These are phyloP conservation scores for Brassica balearica DNA, from an alignment of 441 rosid genomes.

Conservation along the genomic window DNA sequence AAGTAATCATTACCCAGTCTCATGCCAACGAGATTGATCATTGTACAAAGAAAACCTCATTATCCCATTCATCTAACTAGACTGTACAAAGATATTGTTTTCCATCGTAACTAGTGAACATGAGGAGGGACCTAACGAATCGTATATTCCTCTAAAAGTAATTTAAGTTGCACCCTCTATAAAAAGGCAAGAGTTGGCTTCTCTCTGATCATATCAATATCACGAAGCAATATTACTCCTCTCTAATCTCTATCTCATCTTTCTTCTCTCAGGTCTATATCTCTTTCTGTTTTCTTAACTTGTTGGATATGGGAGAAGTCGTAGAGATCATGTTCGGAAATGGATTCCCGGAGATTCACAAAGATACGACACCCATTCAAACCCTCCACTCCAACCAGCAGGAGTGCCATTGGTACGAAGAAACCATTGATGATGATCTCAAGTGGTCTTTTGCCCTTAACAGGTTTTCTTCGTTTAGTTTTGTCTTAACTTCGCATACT, in stretches of 20 bases:
- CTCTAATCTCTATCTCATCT: neutral
- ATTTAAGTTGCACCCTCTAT: conserved; percentile 21
- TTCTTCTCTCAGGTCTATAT: neutral
- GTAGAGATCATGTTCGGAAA: conserved; percentile 60
- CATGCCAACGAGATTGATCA: conserved; percentile 28
- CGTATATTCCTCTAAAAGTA: conserved; percentile 9
- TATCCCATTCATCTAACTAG: conserved; percentile 11
- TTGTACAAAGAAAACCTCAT: neutral
- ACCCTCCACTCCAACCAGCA: conserved; percentile 38
- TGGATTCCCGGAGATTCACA: conserved; percentile 59
- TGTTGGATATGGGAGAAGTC: conserved; percentile 61
- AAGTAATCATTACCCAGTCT: conserved; percentile 29
- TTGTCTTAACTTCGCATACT: neutral
- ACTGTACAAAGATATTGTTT: neutral
- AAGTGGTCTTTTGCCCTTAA: conserved; percentile 95
- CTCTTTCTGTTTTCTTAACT: neutral
- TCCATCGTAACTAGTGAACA: neutral
- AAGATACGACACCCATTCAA: conserved; percentile 44
- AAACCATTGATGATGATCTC: conserved; percentile 83
- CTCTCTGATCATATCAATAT: conserved; percentile 27
- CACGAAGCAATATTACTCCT: conserved; percentile 20
- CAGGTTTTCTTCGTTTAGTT: conserved; percentile 52
- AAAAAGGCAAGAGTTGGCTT: conserved; percentile 35
- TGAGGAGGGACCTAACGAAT: neutral
- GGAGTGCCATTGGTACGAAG: conserved; percentile 78